A percentile compares a stretch with the other conserved stretches of the same genome.
Evolutionary conservation across 2,329 filamentous ascomycete species (phyloP).

Genomic region (Didymosphaeria variabile): DNA sequence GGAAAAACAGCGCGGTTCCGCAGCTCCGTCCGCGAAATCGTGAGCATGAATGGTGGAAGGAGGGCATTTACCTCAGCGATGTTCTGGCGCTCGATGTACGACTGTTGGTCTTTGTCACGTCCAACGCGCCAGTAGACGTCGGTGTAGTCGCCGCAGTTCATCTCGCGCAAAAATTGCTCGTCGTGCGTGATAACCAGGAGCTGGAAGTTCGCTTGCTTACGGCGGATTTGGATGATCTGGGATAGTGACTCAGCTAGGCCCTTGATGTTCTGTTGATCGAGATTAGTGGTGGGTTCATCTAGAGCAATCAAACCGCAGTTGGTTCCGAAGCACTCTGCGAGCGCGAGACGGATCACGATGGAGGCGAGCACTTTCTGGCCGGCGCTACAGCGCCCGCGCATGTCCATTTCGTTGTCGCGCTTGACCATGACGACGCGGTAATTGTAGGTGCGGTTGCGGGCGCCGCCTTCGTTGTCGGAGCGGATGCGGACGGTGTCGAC

Average conservation of each 20-base stretch:
- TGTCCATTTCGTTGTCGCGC: conserved; percentile 97
- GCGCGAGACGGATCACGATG: conserved; percentile 95
- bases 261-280: conserved; percentile 93
- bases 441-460: conserved; percentile 86
- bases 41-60: conserved; percentile 2
- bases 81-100: conserved; percentile 74
- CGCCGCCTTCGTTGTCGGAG: conserved; percentile 82
- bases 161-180: conserved; percentile 91
- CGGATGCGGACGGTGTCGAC: conserved; percentile 96
- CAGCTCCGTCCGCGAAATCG: not conserved
- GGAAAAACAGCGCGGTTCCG: not conserved
- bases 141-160: conserved; percentile 93
- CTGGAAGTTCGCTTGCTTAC: conserved; percentile 93
- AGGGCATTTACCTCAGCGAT: conserved; percentile 50
- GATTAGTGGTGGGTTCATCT: conserved; percentile 96
- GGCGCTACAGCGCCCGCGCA: conserved; percentile 96
- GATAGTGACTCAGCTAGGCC: conserved; percentile 85
- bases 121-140: conserved; percentile 91
- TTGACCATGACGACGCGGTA: conserved; percentile 98
- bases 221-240: conserved; percentile 83
- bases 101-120: conserved; percentile 85
- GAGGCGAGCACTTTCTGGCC: conserved; percentile 96
- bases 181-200: conserved; percentile 99
- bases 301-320: conserved; percentile 97
- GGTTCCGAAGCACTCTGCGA: conserved; percentile 95